A percentile compares a stretch with the other conserved stretches of the same genome.
phyloP scores from a whole-genome alignment of 1,284 basidiomycete genomes.

The Meira nashicola region DNA sequence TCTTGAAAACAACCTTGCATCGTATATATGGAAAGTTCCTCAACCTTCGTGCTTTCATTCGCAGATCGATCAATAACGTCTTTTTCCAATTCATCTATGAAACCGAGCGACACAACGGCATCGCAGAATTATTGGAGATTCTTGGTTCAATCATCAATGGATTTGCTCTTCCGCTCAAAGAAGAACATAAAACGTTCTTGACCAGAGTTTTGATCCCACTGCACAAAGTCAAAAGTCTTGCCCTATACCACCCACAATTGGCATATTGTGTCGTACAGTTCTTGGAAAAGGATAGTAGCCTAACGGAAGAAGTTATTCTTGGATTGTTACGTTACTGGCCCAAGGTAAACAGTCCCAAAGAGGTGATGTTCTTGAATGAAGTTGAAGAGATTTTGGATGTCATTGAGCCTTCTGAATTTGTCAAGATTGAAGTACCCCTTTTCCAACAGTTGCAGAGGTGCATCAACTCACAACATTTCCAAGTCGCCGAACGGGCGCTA shows the following conservation, averaged over 20 bases:
- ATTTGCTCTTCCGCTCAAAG: constrained; percentile 94
- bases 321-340: constrained; percentile 97
- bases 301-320: constrained; percentile 92
- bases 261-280: constrained; percentile 99
- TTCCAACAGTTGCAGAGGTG: constrained; percentile 94
- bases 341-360: constrained; percentile 99
- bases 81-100: constrained; percentile 99
- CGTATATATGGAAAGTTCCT: constrained; percentile 99
- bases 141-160: constrained; percentile 99
- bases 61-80: constrained; percentile 98
- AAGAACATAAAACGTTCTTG: constrained; percentile 98
- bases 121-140: constrained; percentile 96
- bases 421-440: constrained; percentile 87
- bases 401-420: constrained; percentile 92
- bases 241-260: constrained; percentile 94
- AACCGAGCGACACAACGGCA: constrained; percentile 97
- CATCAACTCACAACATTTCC: constrained; percentile 99
- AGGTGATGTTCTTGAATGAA: constrained; percentile 99
- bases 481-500: constrained; percentile 58
- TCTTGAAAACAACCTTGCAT: constrained; percentile 97
- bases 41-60: constrained; percentile 95
- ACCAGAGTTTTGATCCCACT: constrained; percentile 91
- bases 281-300: constrained; percentile 85
- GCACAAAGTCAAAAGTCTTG: constrained; percentile 95
- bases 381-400: constrained; percentile 98